phyloP scores from a whole-genome alignment of 257 asterid genomes.

The Solanum ossicruentum region DNA sequence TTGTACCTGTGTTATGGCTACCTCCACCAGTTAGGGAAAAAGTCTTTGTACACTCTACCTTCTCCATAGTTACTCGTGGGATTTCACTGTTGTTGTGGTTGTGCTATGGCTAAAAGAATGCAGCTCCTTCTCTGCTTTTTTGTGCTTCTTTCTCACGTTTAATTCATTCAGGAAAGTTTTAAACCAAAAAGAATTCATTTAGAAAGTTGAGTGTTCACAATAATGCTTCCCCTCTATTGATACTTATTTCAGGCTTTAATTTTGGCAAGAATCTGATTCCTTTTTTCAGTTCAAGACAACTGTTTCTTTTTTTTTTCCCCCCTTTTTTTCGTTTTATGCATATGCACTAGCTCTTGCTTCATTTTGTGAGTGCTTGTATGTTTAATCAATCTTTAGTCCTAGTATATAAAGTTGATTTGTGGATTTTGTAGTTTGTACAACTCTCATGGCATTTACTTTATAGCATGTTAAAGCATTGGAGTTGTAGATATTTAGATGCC shows the following conservation, averaged over 20 bases:
- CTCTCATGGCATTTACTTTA: neutral
- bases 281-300: neutral
- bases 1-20: neutral
- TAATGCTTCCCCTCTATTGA: neutral
- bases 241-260: neutral
- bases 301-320: constrained; percentile 8
- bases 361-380: neutral
- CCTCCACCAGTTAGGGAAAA: neutral
- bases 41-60: neutral
- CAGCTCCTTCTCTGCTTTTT: neutral
- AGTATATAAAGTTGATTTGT: neutral
- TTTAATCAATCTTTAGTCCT: neutral
- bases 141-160: neutral
- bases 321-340: neutral
- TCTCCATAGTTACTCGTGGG: neutral
- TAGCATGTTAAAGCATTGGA: neutral
- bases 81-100: neutral
- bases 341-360: neutral
- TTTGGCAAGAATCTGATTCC: constrained; percentile 29
- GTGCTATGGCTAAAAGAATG: neutral
- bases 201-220: neutral
- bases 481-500: neutral
- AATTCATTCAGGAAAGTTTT: neutral
- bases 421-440: neutral
- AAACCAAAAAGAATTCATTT: neutral